Evolutionary conservation across 495 filamentous ascomycete species (phyloP).

Genomic region (Staphylotrichum longicolle): DNA sequence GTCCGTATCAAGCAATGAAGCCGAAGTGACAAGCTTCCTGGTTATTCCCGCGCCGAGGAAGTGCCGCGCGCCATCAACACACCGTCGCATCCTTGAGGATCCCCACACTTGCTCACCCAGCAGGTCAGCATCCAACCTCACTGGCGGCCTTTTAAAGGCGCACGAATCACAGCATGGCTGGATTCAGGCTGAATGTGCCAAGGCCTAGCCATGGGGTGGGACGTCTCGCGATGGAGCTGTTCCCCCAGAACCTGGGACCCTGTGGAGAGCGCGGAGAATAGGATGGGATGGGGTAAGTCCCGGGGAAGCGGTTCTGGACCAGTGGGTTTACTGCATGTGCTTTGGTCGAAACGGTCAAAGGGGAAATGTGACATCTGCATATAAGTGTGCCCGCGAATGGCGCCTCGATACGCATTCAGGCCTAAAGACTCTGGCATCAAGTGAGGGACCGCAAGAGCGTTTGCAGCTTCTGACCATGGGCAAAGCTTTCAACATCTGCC

Average conservation of each 20-base stretch:
- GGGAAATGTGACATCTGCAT: not conserved
- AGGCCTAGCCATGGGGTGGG: not conserved
- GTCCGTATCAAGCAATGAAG: not conserved
- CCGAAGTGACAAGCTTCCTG: not conserved
- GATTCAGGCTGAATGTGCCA: not conserved
- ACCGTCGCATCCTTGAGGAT: not conserved
- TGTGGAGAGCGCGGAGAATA: too few species aligned
- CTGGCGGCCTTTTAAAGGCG: conserved; percentile 9
- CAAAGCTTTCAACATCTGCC: conserved; percentile 42
- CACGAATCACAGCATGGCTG: conserved; percentile 4
- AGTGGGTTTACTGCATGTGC: too few species aligned
- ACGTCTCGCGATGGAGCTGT: too few species aligned
- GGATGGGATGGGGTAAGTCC: too few species aligned
- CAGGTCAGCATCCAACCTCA: not conserved
- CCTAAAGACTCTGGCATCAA: too few species aligned
- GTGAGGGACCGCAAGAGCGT: not conserved
- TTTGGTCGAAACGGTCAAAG: too few species aligned
- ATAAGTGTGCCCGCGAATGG: not conserved
- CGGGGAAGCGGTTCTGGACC: too few species aligned
- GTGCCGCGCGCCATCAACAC: not conserved
- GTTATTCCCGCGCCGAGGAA: not conserved
- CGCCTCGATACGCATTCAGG: not conserved
- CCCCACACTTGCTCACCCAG: not conserved
- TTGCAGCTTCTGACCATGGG: conserved; percentile 35
- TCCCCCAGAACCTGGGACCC: too few species aligned